Base-by-base conservation (phyloP, 1,284 basidiomycete species). In the Ceraceosorus guamensis region DNA sequence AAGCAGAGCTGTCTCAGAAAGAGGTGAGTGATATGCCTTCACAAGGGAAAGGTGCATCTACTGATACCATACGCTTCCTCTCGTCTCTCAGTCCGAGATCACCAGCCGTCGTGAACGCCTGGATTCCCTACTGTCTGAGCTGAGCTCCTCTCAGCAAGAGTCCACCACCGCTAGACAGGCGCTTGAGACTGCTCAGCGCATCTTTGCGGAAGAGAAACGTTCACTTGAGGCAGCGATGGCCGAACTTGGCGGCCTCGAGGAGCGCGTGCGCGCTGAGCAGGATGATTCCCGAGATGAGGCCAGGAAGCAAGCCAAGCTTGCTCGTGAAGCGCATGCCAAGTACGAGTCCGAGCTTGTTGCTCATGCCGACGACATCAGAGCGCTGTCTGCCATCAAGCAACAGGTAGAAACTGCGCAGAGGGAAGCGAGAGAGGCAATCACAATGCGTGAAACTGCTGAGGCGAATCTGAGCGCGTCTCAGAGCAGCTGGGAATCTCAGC, bases 341-440 rank as follows among this genome's bases (percentile, higher is more conserved):
- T 91, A 90, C 66, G 82, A 85, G 16, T 81, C 84, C 44, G 88
- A 89, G 70, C 82, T 91, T n/a, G 77, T 91, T 31, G 80, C 86
- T 1, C 89, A 91, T 75, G 89, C 88, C 0, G 85, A 89, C 50
- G 82, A 87, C 2, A 85, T 91, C 79, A 43, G 54, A 14, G 57
- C 48, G 6, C 46, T 61, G 6, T 44, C 46, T 18, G 14, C 37
- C 2, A 14, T 55, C n/a, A 59, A 61, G 18, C 59, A 61, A 32
- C 56, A 56, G 7, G 56, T 85, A 3, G 84, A 88, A 61, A 87
- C 85, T n/a, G 87, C 89, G 0, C 79, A 82, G 54, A 84, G 84
- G 7, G 89, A 89, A 34, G 62, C 57, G 16, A 63, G 65, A 16
- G 63, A 77, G 11, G 79, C 89, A 59, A 86, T 85, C 74, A 80